Base-by-base conservation (phyloP, 495 filamentous ascomycete species). In the Staphylotrichum tortipilum region DNA sequence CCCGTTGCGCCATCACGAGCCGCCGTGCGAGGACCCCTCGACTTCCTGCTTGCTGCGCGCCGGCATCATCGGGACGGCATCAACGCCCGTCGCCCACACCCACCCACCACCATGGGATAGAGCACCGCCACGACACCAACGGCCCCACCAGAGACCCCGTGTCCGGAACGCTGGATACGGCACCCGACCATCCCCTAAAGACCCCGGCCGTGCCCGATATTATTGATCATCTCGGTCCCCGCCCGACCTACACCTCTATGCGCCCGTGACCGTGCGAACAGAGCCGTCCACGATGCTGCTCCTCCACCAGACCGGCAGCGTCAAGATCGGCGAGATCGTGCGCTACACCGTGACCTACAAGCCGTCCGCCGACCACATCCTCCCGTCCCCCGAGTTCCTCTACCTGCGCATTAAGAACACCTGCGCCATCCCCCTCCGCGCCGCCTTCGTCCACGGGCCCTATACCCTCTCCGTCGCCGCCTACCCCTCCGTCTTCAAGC, bases 401-500 rank as follows among this genome's bases (percentile, higher is more conserved):
- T 77, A 89, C 64, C 79, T 98, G 34, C 85, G 84, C 52, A 81
- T 98, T 62, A 89, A 84, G 59, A 98, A 98, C 58, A 87, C 85
- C n/a, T 90, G 87, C 18, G 82, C 89, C 12, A 85, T 91, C 49
- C 83, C 92, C 4, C 73, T 97, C 11, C 86, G 92, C 56, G 92
- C 92, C 40, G 92, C 92, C 31, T 98, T 95, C 61, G 80, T 98
- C 34, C 92, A 94, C 67, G 92, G 92, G 1, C 92, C 92, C 2
- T 98, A 98, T 65, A 94, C 82, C 1, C 75, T 97, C 8, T 87
- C 89, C 54, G 80, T 89, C 8, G 82, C 91, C 34, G 84, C 89
- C 15, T 91, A 89, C 58, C 88, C 89, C 4, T 72, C 82, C 0
- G 76, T 73, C 31, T 96, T 89, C 66, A 78, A 87, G 57, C 88